Evolutionary conservation across 495 filamentous ascomycete genomes (phyloP).

Genomic region (Neurospora discreta): DNA sequence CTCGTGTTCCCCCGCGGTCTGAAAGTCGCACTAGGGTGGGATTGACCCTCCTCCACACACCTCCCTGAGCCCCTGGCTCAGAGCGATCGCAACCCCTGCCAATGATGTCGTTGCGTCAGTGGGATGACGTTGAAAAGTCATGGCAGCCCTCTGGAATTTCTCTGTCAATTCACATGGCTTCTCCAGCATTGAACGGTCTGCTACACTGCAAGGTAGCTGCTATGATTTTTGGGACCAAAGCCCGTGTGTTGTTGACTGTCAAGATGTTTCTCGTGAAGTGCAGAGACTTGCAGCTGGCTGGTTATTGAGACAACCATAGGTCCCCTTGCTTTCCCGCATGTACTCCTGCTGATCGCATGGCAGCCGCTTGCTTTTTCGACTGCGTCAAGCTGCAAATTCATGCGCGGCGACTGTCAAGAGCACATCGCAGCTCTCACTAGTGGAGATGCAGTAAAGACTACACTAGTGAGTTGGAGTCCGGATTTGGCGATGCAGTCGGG

Average conservation of each 20-base stretch:
- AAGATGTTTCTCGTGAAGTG: not conserved
- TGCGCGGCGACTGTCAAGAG: not conserved
- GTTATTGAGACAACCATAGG: not conserved
- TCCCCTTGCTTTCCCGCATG: not conserved
- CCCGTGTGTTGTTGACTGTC: not conserved
- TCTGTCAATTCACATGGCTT: constrained; percentile 3
- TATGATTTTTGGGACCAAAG: not conserved
- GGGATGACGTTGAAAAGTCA: constrained; percentile 5
- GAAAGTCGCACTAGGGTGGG: not conserved
- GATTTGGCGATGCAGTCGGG: not conserved
- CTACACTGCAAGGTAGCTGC: not conserved
- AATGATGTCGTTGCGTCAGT: constrained; percentile 13
- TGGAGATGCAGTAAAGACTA: not conserved
- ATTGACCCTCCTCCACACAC: not conserved
- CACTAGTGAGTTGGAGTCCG: not conserved
- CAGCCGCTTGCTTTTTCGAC: not conserved
- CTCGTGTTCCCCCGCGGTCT: not conserved
- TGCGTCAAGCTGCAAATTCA: not conserved
- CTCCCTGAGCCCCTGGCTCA: not conserved
- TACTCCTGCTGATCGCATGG: not conserved
- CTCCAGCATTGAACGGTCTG: not conserved
- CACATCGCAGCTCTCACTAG: not conserved
- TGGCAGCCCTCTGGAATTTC: constrained; percentile 1
- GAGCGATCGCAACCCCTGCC: constrained; percentile 8
- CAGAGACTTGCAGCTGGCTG: not conserved